Evolutionary conservation across 1,284 basidiomycete genomes (phyloP), one percentile per base, ranked within the genome.

Genomic region (Ganoderma meredithae): DNA sequence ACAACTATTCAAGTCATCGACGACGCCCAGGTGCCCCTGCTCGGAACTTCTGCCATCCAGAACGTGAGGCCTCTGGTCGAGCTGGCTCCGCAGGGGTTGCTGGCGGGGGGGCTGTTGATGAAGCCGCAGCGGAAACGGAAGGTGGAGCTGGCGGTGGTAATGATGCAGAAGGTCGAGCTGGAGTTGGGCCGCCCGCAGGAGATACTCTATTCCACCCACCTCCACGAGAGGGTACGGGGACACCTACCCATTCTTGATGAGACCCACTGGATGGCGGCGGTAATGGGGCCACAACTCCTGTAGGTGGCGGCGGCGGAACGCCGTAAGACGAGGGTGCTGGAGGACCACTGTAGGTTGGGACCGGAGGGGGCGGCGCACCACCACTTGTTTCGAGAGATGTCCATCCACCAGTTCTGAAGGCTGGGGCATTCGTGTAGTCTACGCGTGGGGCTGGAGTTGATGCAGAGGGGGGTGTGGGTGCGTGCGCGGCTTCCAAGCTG

Each of bases 391-490:
- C 88, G n/a, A 90, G 78, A 44, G 86, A 85, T 13, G 89, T 85
- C 86, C 87, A 90, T 13, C 89, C 88, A 60, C 83, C 88, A 15
- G 83, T 80, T 47, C 85, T 82, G 77, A 89, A 90, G 19, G 82
- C 74, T 22, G 88, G 85, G 44, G 82, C 76, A 39, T 73, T 53
- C 66, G 69, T 71, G 59, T 68, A 71, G 47, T 71, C 56, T 27
- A 60, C 68, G n/a, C 67, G 68, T 41, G 63, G 12, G n/a, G 52
- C 73, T 33, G 52, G n/a, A 33, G 70, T 72, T 33, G 75, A 70
- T 39, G 74, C 69, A 12, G 69, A 68, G 49, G 69, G 49, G 10
- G 71, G 71, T 44, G 72, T 69, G 49, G 72, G 73, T 44, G 72
- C 69, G 49, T 71, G 73, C 64, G 72, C 66, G 17, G 77, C 74